Evolutionary conservation across 257 asterid species (phyloP).

Genomic region (Hygrophila difformis): DNA sequence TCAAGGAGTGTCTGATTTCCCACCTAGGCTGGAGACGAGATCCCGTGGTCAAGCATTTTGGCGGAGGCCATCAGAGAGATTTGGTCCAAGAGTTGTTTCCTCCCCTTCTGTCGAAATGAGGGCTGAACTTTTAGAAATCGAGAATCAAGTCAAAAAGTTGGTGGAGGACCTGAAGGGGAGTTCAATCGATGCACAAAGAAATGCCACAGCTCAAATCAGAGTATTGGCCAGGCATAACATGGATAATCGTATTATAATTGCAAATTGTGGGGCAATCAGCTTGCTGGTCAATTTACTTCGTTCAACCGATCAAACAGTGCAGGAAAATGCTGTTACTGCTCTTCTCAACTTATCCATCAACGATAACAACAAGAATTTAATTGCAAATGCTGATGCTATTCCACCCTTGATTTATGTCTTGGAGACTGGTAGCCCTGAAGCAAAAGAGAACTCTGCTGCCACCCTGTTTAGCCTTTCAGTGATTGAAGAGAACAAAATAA

Average conservation of each 20-base stretch:
- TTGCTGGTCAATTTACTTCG: slow-evolving; percentile 40
- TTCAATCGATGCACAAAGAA: slow-evolving; percentile 46
- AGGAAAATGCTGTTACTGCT: slow-evolving; percentile 74
- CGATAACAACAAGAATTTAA: slow-evolving; percentile 66
- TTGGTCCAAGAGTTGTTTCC: slow-evolving; percentile 45
- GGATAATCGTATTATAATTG: slow-evolving; percentile 57
- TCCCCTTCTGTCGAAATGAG: slow-evolving; percentile 54
- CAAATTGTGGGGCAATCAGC: slow-evolving; percentile 42
- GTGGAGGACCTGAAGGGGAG: slow-evolving; percentile 59
- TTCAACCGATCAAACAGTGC: slow-evolving; percentile 33
- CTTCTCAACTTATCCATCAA: slow-evolving; percentile 76
- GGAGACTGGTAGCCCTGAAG: slow-evolving; percentile 69
- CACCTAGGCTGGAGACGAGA: slow-evolving; percentile 43
- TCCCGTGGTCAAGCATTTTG: slow-evolving; percentile 55
- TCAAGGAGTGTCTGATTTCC: slow-evolving; percentile 44
- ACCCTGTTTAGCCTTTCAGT: slow-evolving; percentile 84
- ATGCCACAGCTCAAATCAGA: slow-evolving; percentile 50
- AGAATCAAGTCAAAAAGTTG: slow-evolving; percentile 49
- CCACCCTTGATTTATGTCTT: slow-evolving; percentile 79
- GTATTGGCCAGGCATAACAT: slow-evolving; percentile 46
- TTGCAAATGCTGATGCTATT: slow-evolving; percentile 71
- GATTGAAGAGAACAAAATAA: slow-evolving; percentile 58
- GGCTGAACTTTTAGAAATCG: slow-evolving; percentile 64
- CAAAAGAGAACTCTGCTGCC: slow-evolving; percentile 84
- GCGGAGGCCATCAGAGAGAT: slow-evolving; percentile 63